phyloP scores from a whole-genome alignment of 108 stramenopile species.

The Fragilariopsis cylindrus region DNA sequence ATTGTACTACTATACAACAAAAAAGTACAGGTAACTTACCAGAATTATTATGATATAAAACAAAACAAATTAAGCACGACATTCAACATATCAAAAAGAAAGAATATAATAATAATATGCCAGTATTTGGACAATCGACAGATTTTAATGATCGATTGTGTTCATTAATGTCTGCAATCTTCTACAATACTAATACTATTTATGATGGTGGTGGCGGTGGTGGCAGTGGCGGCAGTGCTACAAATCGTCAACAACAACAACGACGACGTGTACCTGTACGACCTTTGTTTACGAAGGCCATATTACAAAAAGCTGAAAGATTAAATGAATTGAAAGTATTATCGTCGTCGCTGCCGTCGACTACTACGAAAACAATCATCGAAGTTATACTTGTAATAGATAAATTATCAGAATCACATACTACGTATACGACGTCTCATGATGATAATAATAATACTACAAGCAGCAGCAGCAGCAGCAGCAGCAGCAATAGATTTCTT shows the following conservation, averaged over 20 bases:
- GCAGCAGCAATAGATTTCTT: not conserved
- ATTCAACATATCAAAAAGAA: no score
- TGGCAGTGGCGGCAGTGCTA: not conserved
- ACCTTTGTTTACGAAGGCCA: constrained; percentile 4
- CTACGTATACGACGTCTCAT: not conserved
- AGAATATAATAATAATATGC: not conserved
- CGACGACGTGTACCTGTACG: no score
- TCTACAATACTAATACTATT: constrained; percentile 7
- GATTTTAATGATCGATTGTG: constrained; percentile 19
- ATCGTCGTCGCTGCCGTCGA: not conserved
- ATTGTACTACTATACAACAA: no score
- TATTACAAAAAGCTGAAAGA: not conserved
- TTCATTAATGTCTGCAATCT: constrained; percentile 17
- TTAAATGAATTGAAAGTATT: not conserved
- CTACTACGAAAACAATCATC: not conserved
- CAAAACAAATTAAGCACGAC: no score
- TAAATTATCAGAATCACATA: not conserved
- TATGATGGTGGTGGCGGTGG: no score
- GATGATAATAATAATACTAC: not conserved
- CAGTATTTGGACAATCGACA: constrained; percentile 17
- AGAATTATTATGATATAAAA: no score
- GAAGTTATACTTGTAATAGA: no score
- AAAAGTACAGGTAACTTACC: no score
- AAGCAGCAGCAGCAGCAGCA: not conserved
- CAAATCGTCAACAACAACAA: no score